phyloP scores from a whole-genome alignment of 2,329 filamentous ascomycete species.

The Epichloe scottii region DNA sequence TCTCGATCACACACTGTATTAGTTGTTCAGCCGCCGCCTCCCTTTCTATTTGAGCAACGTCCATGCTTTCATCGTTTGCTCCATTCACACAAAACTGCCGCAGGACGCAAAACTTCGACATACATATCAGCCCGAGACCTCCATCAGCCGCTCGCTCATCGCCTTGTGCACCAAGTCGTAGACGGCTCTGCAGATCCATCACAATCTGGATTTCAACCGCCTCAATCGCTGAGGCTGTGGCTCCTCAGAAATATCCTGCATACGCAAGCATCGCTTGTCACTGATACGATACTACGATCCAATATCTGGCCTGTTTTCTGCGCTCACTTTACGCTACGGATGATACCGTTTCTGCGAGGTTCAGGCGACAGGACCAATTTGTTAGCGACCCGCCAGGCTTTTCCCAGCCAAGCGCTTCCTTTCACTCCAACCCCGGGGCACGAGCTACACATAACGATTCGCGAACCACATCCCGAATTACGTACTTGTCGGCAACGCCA shows the following conservation, averaged over 20 bases:
- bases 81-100: background rate
- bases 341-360: background rate
- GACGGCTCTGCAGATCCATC: background rate
- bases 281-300: background rate
- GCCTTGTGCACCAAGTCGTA: background rate
- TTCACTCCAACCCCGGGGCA: background rate
- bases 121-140: background rate
- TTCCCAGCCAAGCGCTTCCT: background rate
- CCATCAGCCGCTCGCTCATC: background rate
- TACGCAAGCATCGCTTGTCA: background rate
- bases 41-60: too few species aligned
- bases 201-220: background rate
- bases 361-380: background rate
- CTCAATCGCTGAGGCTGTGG: background rate
- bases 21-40: background rate
- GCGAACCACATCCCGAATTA: background rate
- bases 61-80: too few species aligned
- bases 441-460: background rate
- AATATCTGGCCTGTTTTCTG: background rate
- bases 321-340: background rate
- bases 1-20: background rate
- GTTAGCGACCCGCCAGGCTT: background rate
- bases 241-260: too few species aligned
- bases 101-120: background rate
- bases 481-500: background rate